Evolutionary conservation across 768 basidiomycete species (phyloP), one percentile per base, ranked within the genome.

Genomic region (Suillus luteus): DNA sequence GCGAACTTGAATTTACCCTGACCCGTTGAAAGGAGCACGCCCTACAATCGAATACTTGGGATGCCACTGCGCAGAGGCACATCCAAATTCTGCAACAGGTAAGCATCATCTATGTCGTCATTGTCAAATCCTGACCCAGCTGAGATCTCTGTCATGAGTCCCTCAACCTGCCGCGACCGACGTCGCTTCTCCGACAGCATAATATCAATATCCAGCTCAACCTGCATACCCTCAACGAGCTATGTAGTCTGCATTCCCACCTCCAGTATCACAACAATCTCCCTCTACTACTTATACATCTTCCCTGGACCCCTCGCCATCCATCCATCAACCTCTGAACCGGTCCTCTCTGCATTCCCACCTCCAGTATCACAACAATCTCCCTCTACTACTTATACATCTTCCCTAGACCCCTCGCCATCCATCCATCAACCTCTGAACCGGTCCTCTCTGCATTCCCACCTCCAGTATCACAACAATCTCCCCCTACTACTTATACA

Each of bases 31-130:
- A 31, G 31, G 31, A 31, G 3, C 31, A 3, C 31, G 31, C 81
- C 11, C 67, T 91, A 2, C 90, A 91, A 68, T 66, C 79, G 1
- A 92, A 93, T 66, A 91, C 89, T 0, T 90, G 88, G 71, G 94
- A 99, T 71, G 70, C 79, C 17, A 73, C 80, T 10, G 81, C 89
- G 1, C 85, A 86, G 64, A 86, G 83, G 60, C 93, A 98, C 65
- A 82, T 97, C 9, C 82, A 81, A 60, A 86, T 95, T 37, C 79
- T 99, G 37, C 85, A 88, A 63, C 92, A 96, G 82, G 95, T 94
- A 71, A 54, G 89, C 73, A 2, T n/a, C 38, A 11, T 38, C 64
- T 33, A 14, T 17, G 11, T 61, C 6, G 19, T 63, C 15, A 46
- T 62, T 59, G 38, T 44, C 90, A 92, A 70, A 94, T 94, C 60